These are phyloP conservation scores for Sphaerostilbella broomeana DNA, from an alignment of 2,329 filamentous ascomycete genomes.

Conservation along the genomic window DNA sequence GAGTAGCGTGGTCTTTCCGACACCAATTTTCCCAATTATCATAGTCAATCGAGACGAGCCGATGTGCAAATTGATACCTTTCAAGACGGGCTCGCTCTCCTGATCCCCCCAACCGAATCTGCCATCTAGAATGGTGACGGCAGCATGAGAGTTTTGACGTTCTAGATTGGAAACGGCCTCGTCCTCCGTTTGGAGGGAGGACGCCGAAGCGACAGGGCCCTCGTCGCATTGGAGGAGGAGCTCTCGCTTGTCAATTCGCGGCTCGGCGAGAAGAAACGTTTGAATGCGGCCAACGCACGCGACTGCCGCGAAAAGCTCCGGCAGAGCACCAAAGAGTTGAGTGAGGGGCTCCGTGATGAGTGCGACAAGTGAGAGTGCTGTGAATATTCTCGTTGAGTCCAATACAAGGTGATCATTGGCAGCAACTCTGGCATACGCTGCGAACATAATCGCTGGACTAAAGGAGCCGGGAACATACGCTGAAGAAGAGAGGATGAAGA, in stretches of 20 bases:
- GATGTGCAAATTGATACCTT: slow-evolving; percentile 28
- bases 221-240: no score
- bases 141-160: neutral
- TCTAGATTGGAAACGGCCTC: neutral
- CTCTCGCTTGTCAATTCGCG: slow-evolving; percentile 21
- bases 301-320: slow-evolving; percentile 30
- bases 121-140: slow-evolving; percentile 18
- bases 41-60: slow-evolving; percentile 29
- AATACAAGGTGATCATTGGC: slow-evolving; percentile 29
- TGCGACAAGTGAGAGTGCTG: slow-evolving; percentile 35
- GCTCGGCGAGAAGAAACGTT: slow-evolving; percentile 25
- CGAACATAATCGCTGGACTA: no score
- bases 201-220: neutral
- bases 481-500: no score
- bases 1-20: slow-evolving; percentile 39
- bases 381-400: slow-evolving; percentile 32
- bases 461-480: no score
- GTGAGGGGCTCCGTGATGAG: slow-evolving; percentile 34
- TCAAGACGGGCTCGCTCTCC: slow-evolving; percentile 22
- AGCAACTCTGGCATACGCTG: no score
- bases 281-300: slow-evolving; percentile 37
- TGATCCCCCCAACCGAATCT: slow-evolving; percentile 34
- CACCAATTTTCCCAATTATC: slow-evolving; percentile 37
- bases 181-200: neutral
- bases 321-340: slow-evolving; percentile 32